Evolutionary conservation across 2,329 filamentous ascomycete species (phyloP).

Genomic region (Epichloe typhina): DNA sequence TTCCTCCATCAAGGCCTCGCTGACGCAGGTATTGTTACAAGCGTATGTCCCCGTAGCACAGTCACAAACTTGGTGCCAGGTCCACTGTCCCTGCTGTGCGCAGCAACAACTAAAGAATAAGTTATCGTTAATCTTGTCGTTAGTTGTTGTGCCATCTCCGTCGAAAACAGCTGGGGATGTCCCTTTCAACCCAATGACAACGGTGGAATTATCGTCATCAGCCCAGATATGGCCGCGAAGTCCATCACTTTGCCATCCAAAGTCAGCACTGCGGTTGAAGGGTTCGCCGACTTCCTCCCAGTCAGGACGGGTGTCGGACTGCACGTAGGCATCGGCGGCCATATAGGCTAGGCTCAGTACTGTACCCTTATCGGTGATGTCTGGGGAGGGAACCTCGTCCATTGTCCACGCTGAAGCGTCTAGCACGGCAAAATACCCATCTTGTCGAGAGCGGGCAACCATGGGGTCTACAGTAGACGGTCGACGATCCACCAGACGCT

Average conservation of each 20-base stretch:
- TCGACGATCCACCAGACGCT: constrained; percentile 68
- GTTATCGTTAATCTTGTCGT: constrained; percentile 97
- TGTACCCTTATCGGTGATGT: constrained; percentile 75
- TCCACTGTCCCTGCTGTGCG: constrained; percentile 78
- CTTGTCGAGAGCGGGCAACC: constrained; percentile 56
- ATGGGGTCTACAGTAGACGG: constrained; percentile 66
- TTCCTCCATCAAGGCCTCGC: constrained; percentile 61
- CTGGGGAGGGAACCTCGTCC: constrained; percentile 65
- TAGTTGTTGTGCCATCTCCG: constrained; percentile 91
- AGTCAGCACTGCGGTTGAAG: constrained; percentile 78
- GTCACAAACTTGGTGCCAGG: constrained; percentile 87
- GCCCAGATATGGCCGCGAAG: constrained; percentile 86
- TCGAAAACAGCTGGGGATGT: constrained; percentile 86
- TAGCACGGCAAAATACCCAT: constrained; percentile 53
- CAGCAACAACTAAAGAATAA: constrained; percentile 97
- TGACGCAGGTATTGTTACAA: constrained; percentile 86
- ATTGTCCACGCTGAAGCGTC: constrained; percentile 68
- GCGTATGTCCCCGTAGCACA: constrained; percentile 78
- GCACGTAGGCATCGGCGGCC: constrained; percentile 79
- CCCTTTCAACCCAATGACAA: constrained; percentile 88
- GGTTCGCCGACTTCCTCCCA: constrained; percentile 71
- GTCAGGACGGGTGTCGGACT: constrained; percentile 55
- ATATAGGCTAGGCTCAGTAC: constrained; percentile 77
- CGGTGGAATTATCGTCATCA: constrained; percentile 70
- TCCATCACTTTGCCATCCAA: constrained; percentile 86